Conservation (phyloP, 805 yeast species). For the Metschnikowia anglica region DNA sequence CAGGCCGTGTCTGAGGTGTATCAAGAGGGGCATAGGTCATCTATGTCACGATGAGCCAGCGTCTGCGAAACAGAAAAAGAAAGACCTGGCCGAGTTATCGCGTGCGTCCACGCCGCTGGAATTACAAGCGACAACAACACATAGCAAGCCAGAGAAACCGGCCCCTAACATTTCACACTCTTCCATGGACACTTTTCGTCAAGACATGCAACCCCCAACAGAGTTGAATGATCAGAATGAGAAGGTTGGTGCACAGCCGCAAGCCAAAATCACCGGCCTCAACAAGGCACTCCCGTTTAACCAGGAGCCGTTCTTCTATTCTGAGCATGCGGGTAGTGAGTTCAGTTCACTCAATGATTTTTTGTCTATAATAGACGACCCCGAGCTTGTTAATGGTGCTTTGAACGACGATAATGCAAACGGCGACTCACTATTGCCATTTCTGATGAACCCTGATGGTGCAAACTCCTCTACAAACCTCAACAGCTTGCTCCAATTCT, state of each 20-base stretch:
- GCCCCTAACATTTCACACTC: not conserved
- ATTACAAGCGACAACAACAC: not conserved
- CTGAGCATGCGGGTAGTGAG: slow-evolving; percentile 92
- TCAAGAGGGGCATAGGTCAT: slow-evolving; percentile 85
- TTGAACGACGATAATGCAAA: slow-evolving; percentile 24
- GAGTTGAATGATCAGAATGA: not conserved
- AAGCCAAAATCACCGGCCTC: slow-evolving; percentile 27
- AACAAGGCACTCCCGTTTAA: slow-evolving; percentile 44
- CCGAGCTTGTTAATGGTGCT: slow-evolving; percentile 57
- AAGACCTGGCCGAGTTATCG: slow-evolving; percentile 20
- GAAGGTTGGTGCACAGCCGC: not conserved
- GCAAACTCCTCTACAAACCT: slow-evolving; percentile 11
- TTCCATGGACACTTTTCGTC: slow-evolving; percentile 1
- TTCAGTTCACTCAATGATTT: slow-evolving; percentile 88
- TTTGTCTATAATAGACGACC: slow-evolving; percentile 85
- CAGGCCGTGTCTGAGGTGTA: slow-evolving; percentile 76
- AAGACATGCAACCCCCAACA: not conserved
- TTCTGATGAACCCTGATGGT: slow-evolving; percentile 15
- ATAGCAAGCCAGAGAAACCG: not conserved
- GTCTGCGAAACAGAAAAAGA: slow-evolving; percentile 40
- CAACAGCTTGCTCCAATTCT: slow-evolving; percentile 28
- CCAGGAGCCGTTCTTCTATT: slow-evolving; percentile 77
- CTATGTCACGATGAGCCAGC: slow-evolving; percentile 76
- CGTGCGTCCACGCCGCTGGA: slow-evolving; percentile 5
- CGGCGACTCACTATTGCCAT: slow-evolving; percentile 18